These are phyloP conservation scores for Paramecium biaurelia DNA, from an alignment of 73 alveolate species.

Conservation along the genomic window DNA sequence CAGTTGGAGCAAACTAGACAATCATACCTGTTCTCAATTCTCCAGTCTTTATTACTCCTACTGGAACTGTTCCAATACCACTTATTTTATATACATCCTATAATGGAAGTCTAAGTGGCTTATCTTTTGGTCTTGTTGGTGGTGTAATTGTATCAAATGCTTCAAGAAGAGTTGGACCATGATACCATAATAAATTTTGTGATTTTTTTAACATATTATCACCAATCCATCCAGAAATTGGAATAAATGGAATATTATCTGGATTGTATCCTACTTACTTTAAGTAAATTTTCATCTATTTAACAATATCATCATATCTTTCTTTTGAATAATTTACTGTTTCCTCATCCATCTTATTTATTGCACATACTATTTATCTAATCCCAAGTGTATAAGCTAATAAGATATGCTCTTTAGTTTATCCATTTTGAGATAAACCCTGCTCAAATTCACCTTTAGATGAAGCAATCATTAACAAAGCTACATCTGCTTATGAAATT, in stretches of 20 bases:
- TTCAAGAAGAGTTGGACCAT: conserved; percentile 93
- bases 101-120: conserved; percentile 94
- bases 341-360: conserved; percentile 93
- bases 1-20: conserved; percentile 87
- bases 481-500: conserved; percentile 93
- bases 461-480: conserved; percentile 86
- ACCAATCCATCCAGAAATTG: conserved; percentile 94
- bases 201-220: conserved; percentile 89
- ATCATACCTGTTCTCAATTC: conserved; percentile 87
- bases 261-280: conserved; percentile 83
- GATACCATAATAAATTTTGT: conserved; percentile 92
- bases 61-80: conserved; percentile 95
- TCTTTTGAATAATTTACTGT: conserved; percentile 77
- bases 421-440: conserved; percentile 93
- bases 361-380: conserved; percentile 86
- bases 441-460: conserved; percentile 94
- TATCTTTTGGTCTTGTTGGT: conserved; percentile 90
- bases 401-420: conserved; percentile 92
- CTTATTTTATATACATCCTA: conserved; percentile 91
- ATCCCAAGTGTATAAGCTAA: conserved; percentile 96
- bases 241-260: conserved; percentile 82
- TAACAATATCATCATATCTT: conserved; percentile 87
- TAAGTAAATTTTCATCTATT: conserved; percentile 77
- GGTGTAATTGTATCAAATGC: conserved; percentile 88
- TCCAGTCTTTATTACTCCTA: conserved; percentile 97